These are phyloP conservation scores for Kodamaea hsintzibuensis DNA, from an alignment of 805 yeast species.

Conservation along the genomic window DNA sequence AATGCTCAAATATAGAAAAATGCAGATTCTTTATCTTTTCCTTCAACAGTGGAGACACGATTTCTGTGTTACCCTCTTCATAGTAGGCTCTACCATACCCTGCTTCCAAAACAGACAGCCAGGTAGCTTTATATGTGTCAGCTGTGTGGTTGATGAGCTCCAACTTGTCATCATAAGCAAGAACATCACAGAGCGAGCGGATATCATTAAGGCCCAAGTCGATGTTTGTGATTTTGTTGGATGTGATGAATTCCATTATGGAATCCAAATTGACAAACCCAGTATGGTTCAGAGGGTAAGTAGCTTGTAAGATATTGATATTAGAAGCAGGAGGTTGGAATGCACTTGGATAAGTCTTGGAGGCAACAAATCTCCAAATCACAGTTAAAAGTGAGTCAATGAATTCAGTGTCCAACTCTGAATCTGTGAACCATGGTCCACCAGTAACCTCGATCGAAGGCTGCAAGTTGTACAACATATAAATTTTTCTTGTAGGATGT, in stretches of 20 bases:
- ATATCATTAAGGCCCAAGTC: constrained; percentile 76
- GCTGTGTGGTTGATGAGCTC: constrained; percentile 58
- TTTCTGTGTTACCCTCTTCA: constrained; percentile 17
- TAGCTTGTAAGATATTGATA: constrained; percentile 44
- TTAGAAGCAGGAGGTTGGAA: constrained; percentile 45
- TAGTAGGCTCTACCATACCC: constrained; percentile 48
- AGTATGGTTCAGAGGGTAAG: constrained; percentile 58
- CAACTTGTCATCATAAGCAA: constrained; percentile 81
- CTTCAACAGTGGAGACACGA: constrained; percentile 10
- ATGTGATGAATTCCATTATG: constrained; percentile 70
- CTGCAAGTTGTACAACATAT: constrained; percentile 90
- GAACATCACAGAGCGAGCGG: constrained; percentile 80
- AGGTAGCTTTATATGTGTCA: constrained; percentile 74
- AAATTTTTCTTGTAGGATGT: constrained; percentile 90
- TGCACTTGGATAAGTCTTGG: constrained; percentile 73
- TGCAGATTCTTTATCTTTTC: constrained; percentile 16
- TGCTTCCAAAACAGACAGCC: constrained; percentile 76
- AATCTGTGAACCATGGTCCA: constrained; percentile 98
- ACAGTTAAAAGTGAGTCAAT: constrained; percentile 81
- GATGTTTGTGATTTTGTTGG: constrained; percentile 75
- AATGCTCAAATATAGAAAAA: constrained; percentile 45
- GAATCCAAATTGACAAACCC: constrained; percentile 71
- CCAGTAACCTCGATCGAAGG: constrained; percentile 97
- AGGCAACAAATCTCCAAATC: constrained; percentile 83
- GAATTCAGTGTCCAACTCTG: constrained; percentile 91